phyloP scores from a whole-genome alignment of 2,329 filamentous ascomycete genomes.

The Paracoccidioides brasiliensis region DNA sequence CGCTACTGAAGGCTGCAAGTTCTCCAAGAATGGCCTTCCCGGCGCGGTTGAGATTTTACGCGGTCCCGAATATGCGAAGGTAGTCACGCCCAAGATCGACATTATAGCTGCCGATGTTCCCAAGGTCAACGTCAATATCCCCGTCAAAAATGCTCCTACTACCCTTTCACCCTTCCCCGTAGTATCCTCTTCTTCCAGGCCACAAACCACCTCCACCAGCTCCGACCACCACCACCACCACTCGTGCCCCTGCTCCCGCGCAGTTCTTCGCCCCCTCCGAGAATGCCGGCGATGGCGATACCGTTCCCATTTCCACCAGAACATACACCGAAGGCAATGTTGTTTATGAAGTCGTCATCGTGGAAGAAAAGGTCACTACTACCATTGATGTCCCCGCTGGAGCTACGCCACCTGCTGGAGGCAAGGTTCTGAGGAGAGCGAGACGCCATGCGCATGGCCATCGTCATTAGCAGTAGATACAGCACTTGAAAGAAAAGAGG shows the following conservation, averaged over 20 bases:
- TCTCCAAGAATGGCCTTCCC: conserved; percentile 48
- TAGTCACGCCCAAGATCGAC: background rate
- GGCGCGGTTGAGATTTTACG: conserved; percentile 43
- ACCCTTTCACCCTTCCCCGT: background rate
- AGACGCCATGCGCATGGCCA: conserved; percentile 8
- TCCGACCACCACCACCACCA: background rate
- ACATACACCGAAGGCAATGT: conserved; percentile 7
- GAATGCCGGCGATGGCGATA: background rate
- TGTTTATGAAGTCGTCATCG: conserved; percentile 9
- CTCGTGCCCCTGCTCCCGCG: background rate
- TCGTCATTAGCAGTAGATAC: background rate
- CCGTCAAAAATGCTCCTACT: background rate
- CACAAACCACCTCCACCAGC: background rate
- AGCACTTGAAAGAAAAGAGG: no score
- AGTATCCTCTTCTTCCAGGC: background rate
- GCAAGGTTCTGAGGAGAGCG: background rate
- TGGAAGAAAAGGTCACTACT: conserved; percentile 7
- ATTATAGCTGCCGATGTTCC: background rate
- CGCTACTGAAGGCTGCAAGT: conserved; percentile 45
- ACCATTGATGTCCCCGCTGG: conserved; percentile 5
- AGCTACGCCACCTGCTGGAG: background rate
- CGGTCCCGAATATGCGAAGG: conserved; percentile 27
- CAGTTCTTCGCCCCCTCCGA: background rate
- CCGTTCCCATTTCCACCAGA: conserved; percentile 4
- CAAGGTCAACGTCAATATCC: background rate